Conservation (phyloP, 2,329 filamentous ascomycete genomes). For the Cadophora luteo-olivacea region DNA sequence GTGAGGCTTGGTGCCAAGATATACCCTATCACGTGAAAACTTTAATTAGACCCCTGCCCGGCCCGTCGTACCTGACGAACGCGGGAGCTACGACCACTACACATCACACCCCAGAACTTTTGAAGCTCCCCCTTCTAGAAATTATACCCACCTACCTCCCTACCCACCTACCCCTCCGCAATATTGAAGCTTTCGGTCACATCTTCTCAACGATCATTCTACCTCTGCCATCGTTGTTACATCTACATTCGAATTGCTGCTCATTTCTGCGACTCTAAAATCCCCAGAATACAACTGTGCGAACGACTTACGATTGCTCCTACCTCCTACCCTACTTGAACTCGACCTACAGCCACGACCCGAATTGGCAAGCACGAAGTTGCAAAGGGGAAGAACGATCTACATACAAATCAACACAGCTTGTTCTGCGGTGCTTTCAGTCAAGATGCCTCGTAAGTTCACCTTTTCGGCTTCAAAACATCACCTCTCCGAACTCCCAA, state of each 20-base stretch:
- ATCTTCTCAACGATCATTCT: background rate
- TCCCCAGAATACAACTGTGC: background rate
- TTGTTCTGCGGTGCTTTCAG: background rate
- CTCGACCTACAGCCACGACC: background rate
- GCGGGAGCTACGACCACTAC: background rate
- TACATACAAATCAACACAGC: slow-evolving; percentile 6
- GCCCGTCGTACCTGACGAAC: background rate
- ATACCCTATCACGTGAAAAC: background rate
- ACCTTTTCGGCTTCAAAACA: slow-evolving; percentile 7
- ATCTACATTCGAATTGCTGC: background rate
- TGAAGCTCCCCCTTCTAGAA: background rate
- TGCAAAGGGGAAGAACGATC: slow-evolving; percentile 3
- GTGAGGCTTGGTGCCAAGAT: background rate
- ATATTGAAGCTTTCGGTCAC: background rate
- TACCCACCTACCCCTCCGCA: background rate
- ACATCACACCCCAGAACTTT: background rate
- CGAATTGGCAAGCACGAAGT: background rate
- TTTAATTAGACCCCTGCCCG: background rate
- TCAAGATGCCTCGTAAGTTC: slow-evolving; percentile 38
- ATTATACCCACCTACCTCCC: background rate
- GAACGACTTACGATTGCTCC: slow-evolving; percentile 17
- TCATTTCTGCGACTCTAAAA: background rate
- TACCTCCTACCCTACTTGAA: background rate
- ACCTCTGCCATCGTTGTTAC: background rate
- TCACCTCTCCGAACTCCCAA: slow-evolving; percentile 11